A percentile compares a stretch with the other conserved stretches of the same genome.
These are phyloP conservation scores for Andrographis paniculata DNA, from an alignment of 305 asterid species.

Conservation along the genomic window DNA sequence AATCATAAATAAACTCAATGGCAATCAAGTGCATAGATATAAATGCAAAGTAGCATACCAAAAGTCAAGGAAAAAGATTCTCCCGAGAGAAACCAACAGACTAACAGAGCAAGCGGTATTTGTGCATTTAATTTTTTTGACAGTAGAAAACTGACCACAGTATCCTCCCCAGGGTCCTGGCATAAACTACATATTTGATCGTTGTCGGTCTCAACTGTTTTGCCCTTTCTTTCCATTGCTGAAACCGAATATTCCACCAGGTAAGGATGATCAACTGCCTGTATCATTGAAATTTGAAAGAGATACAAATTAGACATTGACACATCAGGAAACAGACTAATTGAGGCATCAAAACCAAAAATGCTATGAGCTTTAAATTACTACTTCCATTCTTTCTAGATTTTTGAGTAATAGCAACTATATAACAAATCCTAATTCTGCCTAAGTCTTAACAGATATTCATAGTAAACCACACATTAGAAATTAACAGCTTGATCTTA, in stretches of 20 bases:
- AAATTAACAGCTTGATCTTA: background rate
- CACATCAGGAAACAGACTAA: conserved; percentile 7
- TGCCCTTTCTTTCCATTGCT: conserved; percentile 51
- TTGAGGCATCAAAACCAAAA: conserved; percentile 8
- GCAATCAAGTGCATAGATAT: too few species aligned
- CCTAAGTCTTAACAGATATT: too few species aligned
- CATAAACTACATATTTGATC: conserved; percentile 60
- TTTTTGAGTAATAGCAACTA: background rate
- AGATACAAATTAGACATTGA: conserved; percentile 19
- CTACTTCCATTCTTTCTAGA: conserved; percentile 6
- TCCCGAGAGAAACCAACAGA: background rate
- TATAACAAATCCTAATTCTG: too few species aligned
- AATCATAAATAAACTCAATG: too few species aligned
- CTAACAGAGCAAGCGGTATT: too few species aligned
- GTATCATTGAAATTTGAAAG: conserved; percentile 22
- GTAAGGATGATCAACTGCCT: conserved; percentile 99
- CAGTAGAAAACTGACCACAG: conserved; percentile 43
- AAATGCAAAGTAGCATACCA: too few species aligned
- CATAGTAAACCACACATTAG: background rate
- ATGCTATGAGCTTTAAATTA: background rate
- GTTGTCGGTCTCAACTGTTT: conserved; percentile 31
- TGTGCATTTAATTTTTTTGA: too few species aligned
- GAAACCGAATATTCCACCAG: conserved; percentile 79
- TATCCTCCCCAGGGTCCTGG: conserved; percentile 66
- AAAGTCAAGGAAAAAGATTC: background rate